These are phyloP conservation scores for Gracilariopsis chorda DNA, from an alignment of 23 red algal species.

Conservation along the genomic window DNA sequence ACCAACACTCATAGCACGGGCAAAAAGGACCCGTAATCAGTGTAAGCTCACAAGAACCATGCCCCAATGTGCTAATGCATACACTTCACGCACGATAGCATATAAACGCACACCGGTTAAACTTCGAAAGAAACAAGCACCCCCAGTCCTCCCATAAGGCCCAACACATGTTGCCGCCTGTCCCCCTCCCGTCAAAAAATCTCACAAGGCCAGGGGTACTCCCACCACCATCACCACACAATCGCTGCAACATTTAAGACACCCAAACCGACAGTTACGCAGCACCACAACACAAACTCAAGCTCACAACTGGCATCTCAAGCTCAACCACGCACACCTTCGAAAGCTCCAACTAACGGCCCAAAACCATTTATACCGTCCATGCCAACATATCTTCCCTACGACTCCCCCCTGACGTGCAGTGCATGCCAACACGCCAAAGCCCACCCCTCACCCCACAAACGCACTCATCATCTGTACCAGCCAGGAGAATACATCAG, in stretches of 20 bases:
- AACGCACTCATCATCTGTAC: no score
- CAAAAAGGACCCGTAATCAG: not conserved
- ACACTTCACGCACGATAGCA: no score
- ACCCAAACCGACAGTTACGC: not conserved
- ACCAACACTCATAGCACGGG: not conserved
- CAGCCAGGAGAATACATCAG: no score
- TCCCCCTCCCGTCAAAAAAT: no score
- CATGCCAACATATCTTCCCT: not conserved
- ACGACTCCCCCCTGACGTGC: not conserved
- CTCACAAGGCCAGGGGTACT: no score
- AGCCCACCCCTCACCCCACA: no score
- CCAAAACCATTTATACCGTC: not conserved
- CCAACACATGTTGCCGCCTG: no score
- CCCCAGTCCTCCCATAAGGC: no score
- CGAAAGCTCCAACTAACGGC: not conserved
- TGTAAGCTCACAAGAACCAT: not conserved
- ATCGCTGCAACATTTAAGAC: not conserved
- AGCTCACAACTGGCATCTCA: not conserved
- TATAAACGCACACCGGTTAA: no score
- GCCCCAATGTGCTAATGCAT: not conserved
- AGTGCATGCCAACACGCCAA: not conserved
- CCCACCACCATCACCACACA: not conserved
- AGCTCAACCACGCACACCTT: not conserved
- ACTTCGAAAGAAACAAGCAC: no score
- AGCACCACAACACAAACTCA: not conserved